Evolutionary conservation across 805 yeast genomes (phyloP).

Genomic region (Candida patagonica): DNA sequence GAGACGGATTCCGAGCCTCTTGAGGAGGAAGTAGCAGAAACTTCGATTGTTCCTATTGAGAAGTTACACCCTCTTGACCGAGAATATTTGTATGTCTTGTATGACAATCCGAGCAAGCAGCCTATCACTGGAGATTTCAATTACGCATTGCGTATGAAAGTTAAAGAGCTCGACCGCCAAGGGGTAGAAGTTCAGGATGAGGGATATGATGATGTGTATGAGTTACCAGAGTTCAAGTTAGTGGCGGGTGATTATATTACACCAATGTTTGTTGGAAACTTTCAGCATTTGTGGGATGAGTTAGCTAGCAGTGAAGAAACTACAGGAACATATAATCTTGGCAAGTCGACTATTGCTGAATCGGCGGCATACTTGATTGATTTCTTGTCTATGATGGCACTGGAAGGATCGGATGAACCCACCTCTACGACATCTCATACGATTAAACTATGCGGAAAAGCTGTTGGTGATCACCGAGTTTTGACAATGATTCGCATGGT

Average conservation of each 20-base stretch:
- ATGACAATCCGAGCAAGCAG: conserved; percentile 30
- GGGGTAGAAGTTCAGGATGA: conserved; percentile 64
- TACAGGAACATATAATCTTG: conserved; percentile 58
- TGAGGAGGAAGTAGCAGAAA: conserved; percentile 40
- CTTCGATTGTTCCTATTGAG: conserved; percentile 61
- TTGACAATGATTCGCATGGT: conserved; percentile 37
- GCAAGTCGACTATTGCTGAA: conserved; percentile 40
- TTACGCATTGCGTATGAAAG: conserved; percentile 61
- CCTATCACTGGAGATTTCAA: conserved; percentile 40
- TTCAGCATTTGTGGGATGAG: conserved; percentile 65
- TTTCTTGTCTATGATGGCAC: conserved; percentile 55
- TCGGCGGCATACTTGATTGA: conserved; percentile 46
- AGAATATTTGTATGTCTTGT: conserved; percentile 73
- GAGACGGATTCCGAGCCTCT: conserved; percentile 67
- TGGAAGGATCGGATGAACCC: conserved; percentile 65
- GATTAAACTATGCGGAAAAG: conserved; percentile 76
- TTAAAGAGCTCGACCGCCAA: conserved; percentile 70
- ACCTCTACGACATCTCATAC: conserved; percentile 49
- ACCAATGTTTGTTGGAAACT: conserved; percentile 72
- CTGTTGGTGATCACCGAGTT: conserved; percentile 41
- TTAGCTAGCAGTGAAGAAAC: conserved; percentile 41
- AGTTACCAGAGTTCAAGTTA: conserved; percentile 68
- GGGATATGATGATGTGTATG: conserved; percentile 91
- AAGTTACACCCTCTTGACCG: conserved; percentile 60
- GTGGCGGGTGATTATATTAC: conserved; percentile 72